Base-by-base conservation (phyloP, 495 filamentous ascomycete genomes). In the Xeromyces bisporus region DNA sequence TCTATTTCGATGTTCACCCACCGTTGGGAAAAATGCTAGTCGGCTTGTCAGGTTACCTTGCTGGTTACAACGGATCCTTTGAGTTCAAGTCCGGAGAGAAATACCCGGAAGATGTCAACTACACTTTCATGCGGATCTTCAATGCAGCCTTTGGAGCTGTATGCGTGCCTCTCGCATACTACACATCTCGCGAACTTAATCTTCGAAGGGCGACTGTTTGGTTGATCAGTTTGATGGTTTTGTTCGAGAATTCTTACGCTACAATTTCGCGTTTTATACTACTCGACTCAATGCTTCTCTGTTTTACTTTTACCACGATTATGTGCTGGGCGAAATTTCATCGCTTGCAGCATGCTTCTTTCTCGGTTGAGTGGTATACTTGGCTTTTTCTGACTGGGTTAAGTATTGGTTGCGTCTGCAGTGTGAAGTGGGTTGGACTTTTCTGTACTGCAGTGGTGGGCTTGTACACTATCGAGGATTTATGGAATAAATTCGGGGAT, bases 1-100 rank as follows among this genome's bases (percentile, higher is more conserved):
- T 96, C 64, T 97, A 96, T 70, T 97, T 97, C 60, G 89, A 97
- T 67, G 89, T 96, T 20, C 81, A 97, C 52, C 89, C 89, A 32
- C 89, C 89, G 27, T 71, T 96, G 27, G 89, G 89, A 46, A 97
- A 97, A 65, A 94, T 97, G 71, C 70, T 97, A 15, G 91, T 97
- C 38, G 89, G 89, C 27, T 68, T 97, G 33, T 96, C 89, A 8
- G 89, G 89, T 43, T 87, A 85, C 44, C 63, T 97, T 33, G 89
- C 89, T 21, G 87, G 87, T 31, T 97, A 97, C 64, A 97, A 97
- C 69, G 89, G 89, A 20, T 93, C 91, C 1, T 97, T 97, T 58
- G 91, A 96, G 54, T 97, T 97, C 72, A 97, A 97, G 53, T 94
- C 87, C 15, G 89, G 89, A 43, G 89, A 96, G 52, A 80, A 67